Evolutionary conservation across 2,329 filamentous ascomycete species (phyloP), one percentile per base, ranked within the genome.

Genomic region (Colletotrichum cordylinicola): DNA sequence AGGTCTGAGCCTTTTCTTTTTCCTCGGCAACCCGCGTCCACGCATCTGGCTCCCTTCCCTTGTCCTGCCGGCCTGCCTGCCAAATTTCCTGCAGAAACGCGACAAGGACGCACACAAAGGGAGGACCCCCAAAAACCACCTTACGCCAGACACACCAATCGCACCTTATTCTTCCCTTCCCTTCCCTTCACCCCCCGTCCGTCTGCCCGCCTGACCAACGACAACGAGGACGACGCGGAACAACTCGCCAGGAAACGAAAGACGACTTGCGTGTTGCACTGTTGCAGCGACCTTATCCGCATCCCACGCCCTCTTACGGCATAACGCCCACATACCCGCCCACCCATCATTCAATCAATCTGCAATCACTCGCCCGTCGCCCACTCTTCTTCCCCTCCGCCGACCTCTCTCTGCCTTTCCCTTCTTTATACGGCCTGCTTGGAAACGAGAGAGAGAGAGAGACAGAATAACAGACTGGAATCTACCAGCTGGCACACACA

Each of bases 91-190:
- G 61, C 67, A 71, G 58, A 71, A 64, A 67, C 43, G 43, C 43
- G 43, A 52, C 43, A 52, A 52, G 43, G 43, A 52, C n/a, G n/a
- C 68, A 66, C 65, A 60, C 67, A 70, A 67, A 60, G 65, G 62
- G 43, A 73, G 55, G 29, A 61, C 39, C 73, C 64, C 73, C 18
- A 68, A 75, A 75, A 73, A 68, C 35, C 70, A 75, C 73, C 70
- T 75, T 75, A 60, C 27, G 39, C 73, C 33, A 75, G 33, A 75
- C 69, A 72, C 73, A 56, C 69, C 69, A 73, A 72, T 68, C 61
- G 64, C 69, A 67, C 61, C 55, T 33, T 72, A 35, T 67, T 72
- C 52, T 74, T 65, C 33, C 70, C 29, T 29, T 31, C 35, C 33
- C 10, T 18, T 5, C 65, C 58, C 39, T 55, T 55, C 48, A 27